Base-by-base conservation (phyloP, 495 filamentous ascomycete species). In the Bathelium albidoporum region DNA sequence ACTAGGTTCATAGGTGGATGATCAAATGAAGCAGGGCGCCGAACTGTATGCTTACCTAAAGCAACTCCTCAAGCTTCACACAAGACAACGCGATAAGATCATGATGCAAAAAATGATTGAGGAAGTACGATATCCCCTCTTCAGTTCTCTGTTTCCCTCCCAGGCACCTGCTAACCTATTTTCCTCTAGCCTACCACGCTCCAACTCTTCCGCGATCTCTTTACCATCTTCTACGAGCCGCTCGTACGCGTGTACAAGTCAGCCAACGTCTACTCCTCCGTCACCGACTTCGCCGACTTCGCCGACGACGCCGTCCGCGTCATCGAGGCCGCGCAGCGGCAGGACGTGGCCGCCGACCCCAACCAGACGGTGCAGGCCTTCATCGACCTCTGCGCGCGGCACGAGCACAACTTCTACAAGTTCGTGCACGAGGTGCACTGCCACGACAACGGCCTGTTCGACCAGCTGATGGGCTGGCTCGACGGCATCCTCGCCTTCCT, bases 321-420 rank as follows among this genome's bases (percentile, higher is more conserved):
- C 5, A 87, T 98, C 36, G 91, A 96, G 62, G 87, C 85, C 63
- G 91, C 89, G 63, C 91, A 95, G 69, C 85, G 89, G 32, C 91
- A 97, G 74, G 95, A 96, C 73, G 86, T 93, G 52, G 88, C 88
- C 0, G 91, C 91, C 0, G 94, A 98, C 71, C 94, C 94, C 16
- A 98, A 98, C 75, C 91, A 96, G 76, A 98, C 94, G 0, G 94
- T 98, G n/a, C 94, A 98, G 73, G 83, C 90, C 39, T 98, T 98
- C 73, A 98, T 97, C 72, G 95, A 98, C 73, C 83, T 98, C 45
- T 98, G 94, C 73, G 89, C 90, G 63, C 85, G 94, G 18, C 94
- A 98, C 73, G 87, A 98, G 76, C 84, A 90, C 71, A 92, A 95
- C 78, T 95, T 98, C 72, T 98, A 98, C 80, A 97, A 96, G 71